Evolutionary conservation across 768 basidiomycete genomes (phyloP).

Genomic region (Rhodotorula paludigena): DNA sequence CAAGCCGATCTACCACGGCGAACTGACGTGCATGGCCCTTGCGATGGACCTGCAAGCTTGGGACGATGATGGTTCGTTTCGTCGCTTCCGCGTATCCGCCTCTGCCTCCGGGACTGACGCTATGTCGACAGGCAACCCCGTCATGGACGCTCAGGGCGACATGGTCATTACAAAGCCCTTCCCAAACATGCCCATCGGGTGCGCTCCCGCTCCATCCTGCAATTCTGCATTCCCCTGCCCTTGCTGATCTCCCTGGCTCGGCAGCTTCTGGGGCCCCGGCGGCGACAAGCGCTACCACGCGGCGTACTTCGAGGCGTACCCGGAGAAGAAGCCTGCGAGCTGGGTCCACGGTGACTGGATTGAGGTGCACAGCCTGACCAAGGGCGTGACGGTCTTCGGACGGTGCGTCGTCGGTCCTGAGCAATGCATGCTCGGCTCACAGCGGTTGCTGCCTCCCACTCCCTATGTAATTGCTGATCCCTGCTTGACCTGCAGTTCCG

Average conservation of each 20-base stretch:
- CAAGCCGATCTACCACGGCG: constrained; percentile 40
- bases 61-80: constrained; percentile 37
- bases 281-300: constrained; percentile 36
- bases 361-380: constrained; percentile 31
- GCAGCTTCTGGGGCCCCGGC: constrained; percentile 31
- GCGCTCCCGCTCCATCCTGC: not conserved
- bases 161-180: constrained; percentile 42
- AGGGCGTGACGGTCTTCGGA: constrained; percentile 40
- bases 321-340: constrained; percentile 23
- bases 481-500: not conserved
- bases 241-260: not conserved
- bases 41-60: constrained; percentile 40
- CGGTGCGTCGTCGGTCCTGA: constrained; percentile 15
- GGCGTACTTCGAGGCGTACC: constrained; percentile 42
- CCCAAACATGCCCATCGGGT: constrained; percentile 41
- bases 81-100: not conserved
- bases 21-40: constrained; percentile 37
- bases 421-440: not conserved
- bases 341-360: constrained; percentile 43
- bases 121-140: constrained; percentile 16
- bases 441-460: no score
- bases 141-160: constrained; percentile 37
- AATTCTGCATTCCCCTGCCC: not conserved
- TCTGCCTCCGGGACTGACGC: not conserved
- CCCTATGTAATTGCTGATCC: not conserved